Evolutionary conservation across 2,329 filamentous ascomycete species (phyloP).

Genomic region (Diaporthe amygdali): DNA sequence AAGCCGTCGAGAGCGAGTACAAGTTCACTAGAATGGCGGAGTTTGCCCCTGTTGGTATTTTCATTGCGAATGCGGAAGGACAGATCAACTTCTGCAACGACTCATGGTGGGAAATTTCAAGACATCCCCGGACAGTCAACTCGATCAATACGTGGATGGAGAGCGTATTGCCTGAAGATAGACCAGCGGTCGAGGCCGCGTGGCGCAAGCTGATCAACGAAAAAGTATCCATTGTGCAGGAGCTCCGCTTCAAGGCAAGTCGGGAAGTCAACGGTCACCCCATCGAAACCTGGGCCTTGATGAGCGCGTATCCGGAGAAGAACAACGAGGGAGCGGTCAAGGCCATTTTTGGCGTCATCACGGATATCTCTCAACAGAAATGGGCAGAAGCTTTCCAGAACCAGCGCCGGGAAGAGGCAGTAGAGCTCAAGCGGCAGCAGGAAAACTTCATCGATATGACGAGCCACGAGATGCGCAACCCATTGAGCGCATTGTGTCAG

Average conservation of each 20-base stretch:
- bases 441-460: slow-evolving; percentile 78
- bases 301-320: slow-evolving; percentile 78
- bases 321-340: slow-evolving; percentile 68
- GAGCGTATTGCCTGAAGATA: slow-evolving; percentile 71
- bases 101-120: slow-evolving; percentile 75
- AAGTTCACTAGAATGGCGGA: slow-evolving; percentile 86
- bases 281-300: slow-evolving; percentile 77
- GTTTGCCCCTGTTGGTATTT: slow-evolving; percentile 83
- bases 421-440: slow-evolving; percentile 77
- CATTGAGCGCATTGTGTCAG: slow-evolving; percentile 75
- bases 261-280: slow-evolving; percentile 65
- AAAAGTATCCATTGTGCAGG: slow-evolving; percentile 69
- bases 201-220: slow-evolving; percentile 69
- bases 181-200: slow-evolving; percentile 58
- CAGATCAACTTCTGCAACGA: slow-evolving; percentile 82
- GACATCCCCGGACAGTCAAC: slow-evolving; percentile 64
- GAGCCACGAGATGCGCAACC: slow-evolving; percentile 79
- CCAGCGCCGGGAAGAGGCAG: slow-evolving; percentile 77
- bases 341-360: slow-evolving; percentile 80
- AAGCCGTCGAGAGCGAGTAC: slow-evolving; percentile 72
- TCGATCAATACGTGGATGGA: slow-evolving; percentile 74
- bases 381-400: slow-evolving; percentile 83
- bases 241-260: slow-evolving; percentile 76
- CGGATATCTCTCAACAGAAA: slow-evolving; percentile 86
- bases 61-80: slow-evolving; percentile 77